Percentiles rank a stretch among this genome's conserved stretches.
Conservation (phyloP, 2,329 filamentous ascomycete genomes). For the Claviceps sp. region DNA sequence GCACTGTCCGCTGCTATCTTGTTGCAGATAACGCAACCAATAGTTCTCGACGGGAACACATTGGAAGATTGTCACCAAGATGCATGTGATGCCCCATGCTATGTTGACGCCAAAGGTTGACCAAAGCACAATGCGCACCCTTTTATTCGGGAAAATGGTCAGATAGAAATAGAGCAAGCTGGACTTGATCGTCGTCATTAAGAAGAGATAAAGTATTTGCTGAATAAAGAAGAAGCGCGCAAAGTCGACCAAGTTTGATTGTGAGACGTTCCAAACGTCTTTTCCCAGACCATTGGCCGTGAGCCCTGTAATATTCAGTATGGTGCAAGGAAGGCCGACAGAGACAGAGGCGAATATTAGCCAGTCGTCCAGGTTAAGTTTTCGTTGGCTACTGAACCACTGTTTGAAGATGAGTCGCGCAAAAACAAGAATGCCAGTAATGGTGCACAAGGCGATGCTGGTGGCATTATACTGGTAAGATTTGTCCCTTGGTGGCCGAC, state of each 20-base stretch:
- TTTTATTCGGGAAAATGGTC: constrained; percentile 3
- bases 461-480: constrained; percentile 1
- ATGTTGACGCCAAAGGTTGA: not conserved
- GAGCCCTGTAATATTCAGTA: constrained; percentile 14
- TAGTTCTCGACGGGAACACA: constrained; percentile 2
- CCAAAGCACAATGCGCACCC: constrained; percentile 1
- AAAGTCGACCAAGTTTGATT: constrained; percentile 2
- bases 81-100: constrained; percentile 1
- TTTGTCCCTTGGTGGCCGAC: constrained; percentile 3
- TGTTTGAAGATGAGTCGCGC: constrained; percentile 12
- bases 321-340: constrained; percentile 11
- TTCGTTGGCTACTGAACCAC: constrained; percentile 15
- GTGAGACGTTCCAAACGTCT: constrained; percentile 20
- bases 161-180: constrained; percentile 5
- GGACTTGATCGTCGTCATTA: constrained; percentile 3
- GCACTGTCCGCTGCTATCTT: not conserved
- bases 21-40: constrained; percentile 3
- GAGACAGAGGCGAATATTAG: constrained; percentile 13
- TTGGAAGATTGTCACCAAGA: not conserved
- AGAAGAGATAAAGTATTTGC: constrained; percentile 5
- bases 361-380: constrained; percentile 20
- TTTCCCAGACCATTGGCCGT: constrained; percentile 17
- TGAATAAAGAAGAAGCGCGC: constrained; percentile 4
- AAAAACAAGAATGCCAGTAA: constrained; percentile 10
- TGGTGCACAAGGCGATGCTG: constrained; percentile 9